Percentiles rank a stretch among this genome's conserved stretches.
Conservation (phyloP, 2,329 filamentous ascomycete species). For the Trichoderma endophyticum region DNA sequence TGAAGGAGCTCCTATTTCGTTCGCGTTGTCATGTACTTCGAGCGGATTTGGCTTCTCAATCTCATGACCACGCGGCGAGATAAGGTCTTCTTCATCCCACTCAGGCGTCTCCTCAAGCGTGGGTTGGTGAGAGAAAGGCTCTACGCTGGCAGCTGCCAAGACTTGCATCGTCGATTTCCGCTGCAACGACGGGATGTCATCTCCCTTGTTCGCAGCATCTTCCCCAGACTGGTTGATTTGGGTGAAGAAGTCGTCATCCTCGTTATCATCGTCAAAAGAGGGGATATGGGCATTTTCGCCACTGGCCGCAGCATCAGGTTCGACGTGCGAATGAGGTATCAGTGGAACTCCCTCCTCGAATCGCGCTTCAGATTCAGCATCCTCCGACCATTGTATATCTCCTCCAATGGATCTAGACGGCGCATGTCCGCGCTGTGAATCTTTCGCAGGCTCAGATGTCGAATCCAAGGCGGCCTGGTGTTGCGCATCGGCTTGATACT, state of each 20-base stretch:
- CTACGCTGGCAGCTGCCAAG: conserved; percentile 47
- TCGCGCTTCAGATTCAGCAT: conserved; percentile 52
- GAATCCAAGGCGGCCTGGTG: conserved; percentile 18
- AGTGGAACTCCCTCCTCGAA: conserved; percentile 70
- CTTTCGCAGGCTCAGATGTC: conserved; percentile 11
- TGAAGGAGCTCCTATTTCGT: conserved; percentile 18
- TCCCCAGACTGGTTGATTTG: conserved; percentile 39
- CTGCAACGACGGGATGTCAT: conserved; percentile 42
- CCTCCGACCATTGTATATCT: conserved; percentile 39
- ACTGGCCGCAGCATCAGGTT: conserved; percentile 3
- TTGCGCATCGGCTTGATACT: conserved; percentile 25
- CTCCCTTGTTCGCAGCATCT: conserved; percentile 12
- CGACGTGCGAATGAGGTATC: conserved; percentile 39
- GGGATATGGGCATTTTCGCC: not conserved
- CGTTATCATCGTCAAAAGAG: conserved; percentile 45
- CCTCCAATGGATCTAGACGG: conserved; percentile 42
- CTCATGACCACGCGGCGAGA: conserved; percentile 18
- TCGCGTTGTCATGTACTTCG: not conserved
- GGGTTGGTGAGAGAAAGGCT: conserved; percentile 29
- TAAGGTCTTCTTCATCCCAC: conserved; percentile 30
- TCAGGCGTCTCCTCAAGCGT: conserved; percentile 32
- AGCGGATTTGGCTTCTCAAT: not conserved
- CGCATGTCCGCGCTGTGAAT: conserved; percentile 24
- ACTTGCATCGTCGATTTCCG: conserved; percentile 70
- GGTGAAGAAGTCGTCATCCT: conserved; percentile 63